Evolutionary conservation across 495 filamentous ascomycete genomes (phyloP).

Genomic region (Xylaria cubensis): DNA sequence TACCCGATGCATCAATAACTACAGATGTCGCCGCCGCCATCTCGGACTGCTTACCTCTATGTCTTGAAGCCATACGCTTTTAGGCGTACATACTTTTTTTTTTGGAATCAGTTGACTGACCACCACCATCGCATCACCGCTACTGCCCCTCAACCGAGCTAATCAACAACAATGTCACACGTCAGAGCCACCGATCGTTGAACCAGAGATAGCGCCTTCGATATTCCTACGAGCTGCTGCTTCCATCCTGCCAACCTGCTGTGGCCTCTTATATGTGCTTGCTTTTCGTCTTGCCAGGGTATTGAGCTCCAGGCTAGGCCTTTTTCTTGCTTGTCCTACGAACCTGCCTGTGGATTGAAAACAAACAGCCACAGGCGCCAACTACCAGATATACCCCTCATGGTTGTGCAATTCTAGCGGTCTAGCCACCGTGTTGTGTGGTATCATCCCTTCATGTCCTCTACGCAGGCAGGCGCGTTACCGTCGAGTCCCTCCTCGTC

Average conservation of each 20-base stretch:
- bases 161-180: neutral
- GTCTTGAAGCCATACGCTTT: slow-evolving; percentile 26
- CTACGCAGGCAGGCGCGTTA: slow-evolving; percentile 28
- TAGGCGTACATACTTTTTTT: slow-evolving; percentile 30
- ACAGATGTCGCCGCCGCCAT: neutral
- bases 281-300: neutral
- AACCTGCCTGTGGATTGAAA: neutral
- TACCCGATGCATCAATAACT: neutral
- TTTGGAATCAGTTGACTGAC: neutral
- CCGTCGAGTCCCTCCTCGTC: slow-evolving; percentile 24
- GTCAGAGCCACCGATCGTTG: neutral
- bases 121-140: too few species aligned
- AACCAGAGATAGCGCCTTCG: neutral
- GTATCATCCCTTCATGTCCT: slow-evolving; percentile 37
- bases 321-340: neutral
- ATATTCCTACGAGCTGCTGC: neutral
- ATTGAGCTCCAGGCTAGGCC: neutral
- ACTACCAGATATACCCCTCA: neutral
- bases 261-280: neutral
- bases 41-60: neutral
- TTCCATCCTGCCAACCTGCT: neutral
- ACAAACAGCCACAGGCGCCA: neutral
- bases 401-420: neutral
- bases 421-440: neutral
- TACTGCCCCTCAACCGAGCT: neutral